Evolutionary conservation across 2,329 filamentous ascomycete species (phyloP), one percentile per base, ranked within the genome.

Genomic region (Calonectria pteridis): DNA sequence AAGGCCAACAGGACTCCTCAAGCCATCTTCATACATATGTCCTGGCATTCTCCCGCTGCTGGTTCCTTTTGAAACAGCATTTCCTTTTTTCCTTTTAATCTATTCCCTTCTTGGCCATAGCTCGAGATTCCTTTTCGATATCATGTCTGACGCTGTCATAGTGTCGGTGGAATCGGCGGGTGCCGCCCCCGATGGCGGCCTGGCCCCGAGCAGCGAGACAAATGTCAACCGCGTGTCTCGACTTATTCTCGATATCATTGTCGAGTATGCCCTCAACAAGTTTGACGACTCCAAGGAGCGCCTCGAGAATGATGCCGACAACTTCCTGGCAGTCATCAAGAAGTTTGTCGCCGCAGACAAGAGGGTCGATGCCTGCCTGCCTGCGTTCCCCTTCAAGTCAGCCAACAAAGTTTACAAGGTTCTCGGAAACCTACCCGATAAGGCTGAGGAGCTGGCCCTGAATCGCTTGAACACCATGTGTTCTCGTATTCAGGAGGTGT

Each of bases 331-430:
- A 3, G 68, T 77, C 31, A 81, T 82, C 28, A 67, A 62, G 18
- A 29, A 40, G 14, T 82, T 80, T 26, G 80, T 82, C 53, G 67
- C n/a, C 2, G 71, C 73, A 1, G 67, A 71, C 29, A 73, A 63
- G 6, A 74, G 59, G 11, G 72, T 82, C 0, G 73, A 78, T 16
- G 76, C 78, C 59, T 82, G 81, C 20, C 75, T 83, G 1, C 82
- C 82, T 0, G 81, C 81, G 2, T 83, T 83, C 58, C 82, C 82
- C 1, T 83, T 83, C 73, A 83, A 83, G 46, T 83, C 80, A 0
- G 82, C 84, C 18, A 82, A 77, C 69, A 85, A 84, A 55, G 76
- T 78, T 9, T 77, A 82, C 67, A 83, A 83, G n/a, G 82, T 83
- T 1, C 73, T 83, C 5, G 81, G 82, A 0, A 75, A 26, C 5